Percentiles rank a stretch among this genome's conserved stretches.
phyloP scores from a whole-genome alignment of 495 filamentous ascomycete genomes.

The Tuber microsphaerosporum region DNA sequence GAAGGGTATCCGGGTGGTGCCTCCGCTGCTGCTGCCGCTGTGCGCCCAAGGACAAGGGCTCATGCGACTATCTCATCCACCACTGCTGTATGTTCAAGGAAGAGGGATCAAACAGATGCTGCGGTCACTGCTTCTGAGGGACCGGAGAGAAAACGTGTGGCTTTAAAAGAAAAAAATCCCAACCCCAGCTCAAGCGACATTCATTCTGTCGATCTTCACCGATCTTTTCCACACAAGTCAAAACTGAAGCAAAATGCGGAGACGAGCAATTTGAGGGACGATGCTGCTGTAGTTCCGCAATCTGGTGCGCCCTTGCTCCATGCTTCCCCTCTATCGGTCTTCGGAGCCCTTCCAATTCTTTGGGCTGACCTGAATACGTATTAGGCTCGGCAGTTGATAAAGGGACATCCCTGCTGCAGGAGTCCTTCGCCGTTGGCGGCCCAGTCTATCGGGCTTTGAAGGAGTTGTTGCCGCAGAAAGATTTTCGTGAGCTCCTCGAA shows the following conservation, averaged over 20 bases:
- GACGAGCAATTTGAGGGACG: not conserved
- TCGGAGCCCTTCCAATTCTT: not conserved
- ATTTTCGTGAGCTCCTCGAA: slow-evolving; percentile 20
- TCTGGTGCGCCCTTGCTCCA: slow-evolving; percentile 5
- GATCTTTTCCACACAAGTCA: not conserved
- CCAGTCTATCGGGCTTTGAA: slow-evolving; percentile 18
- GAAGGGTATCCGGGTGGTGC: not conserved
- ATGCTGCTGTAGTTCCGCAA: not conserved
- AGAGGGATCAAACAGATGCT: slow-evolving; percentile 7
- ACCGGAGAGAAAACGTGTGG: slow-evolving; percentile 22
- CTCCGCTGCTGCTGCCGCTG: not conserved
- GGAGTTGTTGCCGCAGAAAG: slow-evolving; percentile 16
- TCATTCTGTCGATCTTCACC: slow-evolving; percentile 14
- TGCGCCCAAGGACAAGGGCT: not conserved
- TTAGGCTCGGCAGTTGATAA: slow-evolving; percentile 4
- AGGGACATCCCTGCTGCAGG: slow-evolving; percentile 23
- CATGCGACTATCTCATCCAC: not conserved
- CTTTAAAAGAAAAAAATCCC: slow-evolving; percentile 27
- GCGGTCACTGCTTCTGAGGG: not conserved
- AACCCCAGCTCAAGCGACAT: slow-evolving; percentile 32
- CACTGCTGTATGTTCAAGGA: not conserved
- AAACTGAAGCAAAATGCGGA: slow-evolving; percentile 9
- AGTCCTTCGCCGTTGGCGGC: slow-evolving; percentile 15
- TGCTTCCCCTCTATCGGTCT: not conserved
- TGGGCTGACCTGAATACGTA: slow-evolving; percentile 12